Conservation (phyloP, 208 protist species). For the Crithidia brevicula region DNA sequence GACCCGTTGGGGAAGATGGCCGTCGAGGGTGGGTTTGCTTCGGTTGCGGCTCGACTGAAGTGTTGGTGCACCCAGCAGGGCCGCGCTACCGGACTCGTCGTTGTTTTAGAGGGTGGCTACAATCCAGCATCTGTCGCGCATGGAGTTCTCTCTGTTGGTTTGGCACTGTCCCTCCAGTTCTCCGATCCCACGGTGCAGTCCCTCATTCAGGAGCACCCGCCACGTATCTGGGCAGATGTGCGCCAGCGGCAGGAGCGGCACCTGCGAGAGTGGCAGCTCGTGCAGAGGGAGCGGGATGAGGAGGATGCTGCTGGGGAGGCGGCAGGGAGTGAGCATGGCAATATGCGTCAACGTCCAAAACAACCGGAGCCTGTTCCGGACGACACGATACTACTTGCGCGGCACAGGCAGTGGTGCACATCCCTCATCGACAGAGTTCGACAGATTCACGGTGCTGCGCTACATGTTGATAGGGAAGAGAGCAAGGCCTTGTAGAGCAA, state of each 20-base stretch:
- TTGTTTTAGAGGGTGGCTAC: conserved; percentile 85
- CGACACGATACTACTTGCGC: conserved; percentile 43
- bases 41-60: conserved; percentile 50
- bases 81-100: conserved; percentile 46
- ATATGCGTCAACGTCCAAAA: too few relatives aligned
- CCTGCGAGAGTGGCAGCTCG: conserved; percentile 26
- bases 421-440: conserved; percentile 43
- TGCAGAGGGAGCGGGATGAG: conserved; percentile 27
- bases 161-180: conserved; percentile 61
- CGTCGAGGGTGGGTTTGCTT: conserved; percentile 79
- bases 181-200: conserved; percentile 45
- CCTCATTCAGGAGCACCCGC: conserved; percentile 19
- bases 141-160: conserved; percentile 59
- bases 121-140: conserved; percentile 67
- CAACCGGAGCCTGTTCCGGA: conserved; percentile 26
- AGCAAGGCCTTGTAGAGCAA: too few relatives aligned
- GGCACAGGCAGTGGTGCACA: conserved; percentile 52
- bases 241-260: conserved; percentile 46
- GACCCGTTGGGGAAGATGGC: conserved; percentile 88
- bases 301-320: not conserved
- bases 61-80: conserved; percentile 48
- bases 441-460: conserved; percentile 6
- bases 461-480: not conserved
- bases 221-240: conserved; percentile 67
- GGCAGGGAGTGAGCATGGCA: too few relatives aligned